phyloP scores from a whole-genome alignment of 2,329 filamentous ascomycete genomes.

The Penicillium sp. region DNA sequence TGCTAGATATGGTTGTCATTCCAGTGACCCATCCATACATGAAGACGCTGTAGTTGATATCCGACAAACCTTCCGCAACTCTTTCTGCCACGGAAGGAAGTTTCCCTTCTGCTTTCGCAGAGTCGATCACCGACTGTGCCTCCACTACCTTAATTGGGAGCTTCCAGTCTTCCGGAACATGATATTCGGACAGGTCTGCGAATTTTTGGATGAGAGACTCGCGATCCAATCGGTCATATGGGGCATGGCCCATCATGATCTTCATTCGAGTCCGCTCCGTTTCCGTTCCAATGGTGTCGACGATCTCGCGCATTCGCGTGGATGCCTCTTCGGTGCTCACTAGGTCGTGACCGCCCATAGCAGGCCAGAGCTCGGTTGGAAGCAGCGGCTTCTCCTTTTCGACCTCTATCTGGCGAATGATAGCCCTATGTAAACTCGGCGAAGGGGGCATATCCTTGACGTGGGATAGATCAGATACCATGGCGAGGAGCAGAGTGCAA shows the following conservation, averaged over 20 bases:
- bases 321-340: slow-evolving; percentile 64
- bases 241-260: slow-evolving; percentile 53
- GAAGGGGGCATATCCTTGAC: slow-evolving; percentile 40
- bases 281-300: slow-evolving; percentile 57
- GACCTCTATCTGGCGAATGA: slow-evolving; percentile 60
- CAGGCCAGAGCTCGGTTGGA: slow-evolving; percentile 58
- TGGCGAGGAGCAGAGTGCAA: slow-evolving; percentile 63
- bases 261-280: slow-evolving; percentile 56
- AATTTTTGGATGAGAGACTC: slow-evolving; percentile 35
- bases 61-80: slow-evolving; percentile 49
- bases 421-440: slow-evolving; percentile 55
- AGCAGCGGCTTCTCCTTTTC: slow-evolving; percentile 59
- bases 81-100: slow-evolving; percentile 45
- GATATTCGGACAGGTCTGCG: slow-evolving; percentile 50
- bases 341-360: slow-evolving; percentile 52
- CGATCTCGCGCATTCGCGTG: slow-evolving; percentile 62
- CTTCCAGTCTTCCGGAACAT: slow-evolving; percentile 50
- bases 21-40: slow-evolving; percentile 63
- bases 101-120: slow-evolving; percentile 30
- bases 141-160: slow-evolving; percentile 58
- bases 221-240: slow-evolving; percentile 29
- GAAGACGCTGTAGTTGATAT: slow-evolving; percentile 65
- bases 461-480: slow-evolving; percentile 70
- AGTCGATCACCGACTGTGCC: slow-evolving; percentile 40
- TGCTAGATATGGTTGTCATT: slow-evolving; percentile 65